Conservation (phyloP, 1,139 yeast species). For the Zygosaccharomyces pseudobailii region DNA sequence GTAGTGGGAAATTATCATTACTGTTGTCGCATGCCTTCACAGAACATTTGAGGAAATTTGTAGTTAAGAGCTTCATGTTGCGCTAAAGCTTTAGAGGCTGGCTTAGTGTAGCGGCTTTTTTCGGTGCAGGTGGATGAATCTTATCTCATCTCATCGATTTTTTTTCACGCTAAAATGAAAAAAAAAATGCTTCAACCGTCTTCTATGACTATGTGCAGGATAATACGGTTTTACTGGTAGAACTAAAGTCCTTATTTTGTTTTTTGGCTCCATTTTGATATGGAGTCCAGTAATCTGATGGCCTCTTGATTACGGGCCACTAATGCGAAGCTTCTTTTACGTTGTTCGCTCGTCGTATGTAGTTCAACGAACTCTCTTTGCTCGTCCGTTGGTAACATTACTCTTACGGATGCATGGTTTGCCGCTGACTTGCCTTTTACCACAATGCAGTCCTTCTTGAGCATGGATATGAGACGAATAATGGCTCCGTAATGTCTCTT, state of each 20-base stretch:
- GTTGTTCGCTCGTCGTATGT: constrained; percentile 4
- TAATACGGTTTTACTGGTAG: not conserved
- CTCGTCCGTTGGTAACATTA: constrained; percentile 15
- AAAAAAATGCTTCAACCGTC: not conserved
- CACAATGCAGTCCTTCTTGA: constrained; percentile 19
- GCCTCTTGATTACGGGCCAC: constrained; percentile 16
- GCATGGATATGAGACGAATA: constrained; percentile 19
- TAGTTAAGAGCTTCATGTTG: constrained; percentile 82
- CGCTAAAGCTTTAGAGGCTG: not conserved
- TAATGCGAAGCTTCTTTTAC: constrained; percentile 14
- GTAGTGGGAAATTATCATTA: constrained; percentile 74
- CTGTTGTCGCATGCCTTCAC: constrained; percentile 74
- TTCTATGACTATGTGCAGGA: not conserved
- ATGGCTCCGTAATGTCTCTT: constrained; percentile 16
- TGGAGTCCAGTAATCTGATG: constrained; percentile 13
- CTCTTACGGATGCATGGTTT: constrained; percentile 9
- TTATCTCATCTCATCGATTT: not conserved
- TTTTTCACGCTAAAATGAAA: not conserved
- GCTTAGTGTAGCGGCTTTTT: not conserved
- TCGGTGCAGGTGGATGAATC: not conserved
- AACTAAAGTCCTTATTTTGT: not conserved
- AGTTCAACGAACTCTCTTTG: constrained; percentile 5
- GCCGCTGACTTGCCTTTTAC: not conserved
- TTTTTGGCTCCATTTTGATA: constrained; percentile 12
- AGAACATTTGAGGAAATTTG: constrained; percentile 94